These are phyloP conservation scores for Intubia oerlemansii DNA, from an alignment of 2,329 filamentous ascomycete genomes.

Conservation along the genomic window DNA sequence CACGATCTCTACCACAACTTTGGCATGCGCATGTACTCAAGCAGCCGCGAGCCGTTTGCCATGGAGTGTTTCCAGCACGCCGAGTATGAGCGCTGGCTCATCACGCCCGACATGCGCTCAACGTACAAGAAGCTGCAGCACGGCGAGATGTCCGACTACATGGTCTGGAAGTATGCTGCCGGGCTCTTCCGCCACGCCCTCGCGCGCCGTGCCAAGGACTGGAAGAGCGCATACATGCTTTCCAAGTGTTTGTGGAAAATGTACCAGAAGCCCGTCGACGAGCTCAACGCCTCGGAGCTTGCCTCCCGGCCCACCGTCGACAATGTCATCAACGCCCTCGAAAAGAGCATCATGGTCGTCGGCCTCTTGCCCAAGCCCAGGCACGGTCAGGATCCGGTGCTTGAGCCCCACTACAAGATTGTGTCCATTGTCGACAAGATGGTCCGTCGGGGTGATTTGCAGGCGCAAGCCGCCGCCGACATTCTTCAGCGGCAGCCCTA, in stretches of 20 bases:
- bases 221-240: constrained; percentile 40
- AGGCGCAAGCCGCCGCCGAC: constrained; percentile 24
- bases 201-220: constrained; percentile 29
- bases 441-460: constrained; percentile 31
- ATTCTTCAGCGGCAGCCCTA: constrained; percentile 35
- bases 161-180: constrained; percentile 39
- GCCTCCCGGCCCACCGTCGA: constrained; percentile 17
- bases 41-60: constrained; percentile 37
- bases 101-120: constrained; percentile 24
- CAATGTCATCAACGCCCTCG: constrained; percentile 25
- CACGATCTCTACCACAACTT: constrained; percentile 39
- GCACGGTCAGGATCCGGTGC: constrained; percentile 47
- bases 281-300: constrained; percentile 22
- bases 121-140: constrained; percentile 31
- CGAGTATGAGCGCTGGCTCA: constrained; percentile 35
- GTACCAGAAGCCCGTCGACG: constrained; percentile 26
- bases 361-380: constrained; percentile 30
- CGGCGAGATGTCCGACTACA: constrained; percentile 34
- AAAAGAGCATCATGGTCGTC: constrained; percentile 28
- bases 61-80: constrained; percentile 38
- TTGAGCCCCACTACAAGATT: constrained; percentile 88
- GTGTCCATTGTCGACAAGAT: constrained; percentile 67
- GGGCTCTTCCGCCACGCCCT: constrained; percentile 34
- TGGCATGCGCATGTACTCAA: constrained; percentile 38
- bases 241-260: constrained; percentile 44